Percentiles rank a stretch among this genome's conserved stretches.
Conservation (phyloP, 805 yeast species). For the Sugiyamaella boreocaroliniensis region DNA sequence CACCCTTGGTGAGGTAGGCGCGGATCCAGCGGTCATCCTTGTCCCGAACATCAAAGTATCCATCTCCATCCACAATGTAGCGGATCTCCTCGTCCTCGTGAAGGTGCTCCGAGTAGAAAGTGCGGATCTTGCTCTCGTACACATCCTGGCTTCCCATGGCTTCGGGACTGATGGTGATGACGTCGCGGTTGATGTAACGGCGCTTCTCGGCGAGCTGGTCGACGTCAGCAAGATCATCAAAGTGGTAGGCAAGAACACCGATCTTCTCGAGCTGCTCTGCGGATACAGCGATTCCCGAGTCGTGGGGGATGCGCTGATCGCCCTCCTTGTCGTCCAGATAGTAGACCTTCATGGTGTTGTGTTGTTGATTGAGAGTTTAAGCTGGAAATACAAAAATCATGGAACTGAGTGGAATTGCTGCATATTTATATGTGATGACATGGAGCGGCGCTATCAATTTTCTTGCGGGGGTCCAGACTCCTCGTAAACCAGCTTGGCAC, state of each 20-base stretch:
- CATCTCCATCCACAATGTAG: conserved; percentile 81
- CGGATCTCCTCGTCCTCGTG: conserved; percentile 98
- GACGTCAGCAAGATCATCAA: conserved; percentile 47
- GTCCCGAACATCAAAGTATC: conserved; percentile 83
- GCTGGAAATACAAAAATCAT: not conserved
- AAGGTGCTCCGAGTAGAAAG: conserved; percentile 75
- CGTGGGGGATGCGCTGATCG: conserved; percentile 64
- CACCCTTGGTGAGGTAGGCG: conserved; percentile 54
- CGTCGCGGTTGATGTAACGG: conserved; percentile 73
- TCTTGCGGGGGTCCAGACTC: too few species aligned
- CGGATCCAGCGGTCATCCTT: conserved; percentile 68
- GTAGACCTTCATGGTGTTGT: conserved; percentile 42
- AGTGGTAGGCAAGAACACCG: conserved; percentile 62
- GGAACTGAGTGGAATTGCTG: too few species aligned
- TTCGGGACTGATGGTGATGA: conserved; percentile 50
- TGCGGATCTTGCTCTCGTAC: conserved; percentile 56
- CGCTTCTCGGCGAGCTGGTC: conserved; percentile 62
- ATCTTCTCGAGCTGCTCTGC: conserved; percentile 44
- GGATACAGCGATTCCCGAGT: conserved; percentile 57
- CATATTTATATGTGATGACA: too few species aligned
- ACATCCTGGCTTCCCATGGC: conserved; percentile 61
- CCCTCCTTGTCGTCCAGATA: conserved; percentile 57
- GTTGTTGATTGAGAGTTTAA: not conserved
- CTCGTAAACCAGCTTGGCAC: too few species aligned
- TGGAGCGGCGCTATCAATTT: too few species aligned